These are phyloP conservation scores for Microdochium nivale DNA, from an alignment of 2,329 filamentous ascomycete genomes.

Conservation along the genomic window DNA sequence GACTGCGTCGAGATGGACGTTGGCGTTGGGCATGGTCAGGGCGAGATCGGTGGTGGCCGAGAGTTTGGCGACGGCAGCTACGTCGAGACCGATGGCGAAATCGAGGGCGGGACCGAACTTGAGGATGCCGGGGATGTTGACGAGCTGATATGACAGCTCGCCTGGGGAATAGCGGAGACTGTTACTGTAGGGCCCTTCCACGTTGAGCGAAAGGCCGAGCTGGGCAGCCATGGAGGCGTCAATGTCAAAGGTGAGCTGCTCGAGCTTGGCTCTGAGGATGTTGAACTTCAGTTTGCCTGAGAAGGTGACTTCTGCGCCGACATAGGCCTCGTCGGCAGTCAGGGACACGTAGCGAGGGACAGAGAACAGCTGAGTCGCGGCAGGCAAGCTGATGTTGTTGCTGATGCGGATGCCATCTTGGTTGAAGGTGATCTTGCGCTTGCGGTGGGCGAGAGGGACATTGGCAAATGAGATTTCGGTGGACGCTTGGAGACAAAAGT, in stretches of 20 bases:
- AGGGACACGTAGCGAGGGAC: constrained; percentile 22
- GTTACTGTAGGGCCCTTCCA: constrained; percentile 22
- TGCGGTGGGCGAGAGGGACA: no score
- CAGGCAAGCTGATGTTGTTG: constrained; percentile 7
- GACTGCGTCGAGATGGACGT: constrained; percentile 28
- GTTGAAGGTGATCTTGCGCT: constrained; percentile 4
- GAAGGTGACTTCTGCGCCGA: constrained; percentile 27
- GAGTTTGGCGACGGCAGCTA: constrained; percentile 23
- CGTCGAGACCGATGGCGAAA: constrained; percentile 26
- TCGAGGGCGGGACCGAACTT: constrained; percentile 25
- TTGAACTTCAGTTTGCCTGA: constrained; percentile 33
- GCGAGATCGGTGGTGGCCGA: constrained; percentile 19
- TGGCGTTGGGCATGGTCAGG: constrained; percentile 23
- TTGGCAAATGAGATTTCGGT: no score
- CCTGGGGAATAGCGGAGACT: constrained; percentile 25
- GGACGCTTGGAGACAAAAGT: constrained; percentile 10
- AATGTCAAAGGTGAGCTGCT: constrained; percentile 32
- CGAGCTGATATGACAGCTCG: constrained; percentile 24
- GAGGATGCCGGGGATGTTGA: constrained; percentile 31
- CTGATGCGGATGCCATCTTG: constrained; percentile 14
- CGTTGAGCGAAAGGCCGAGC: constrained; percentile 24
- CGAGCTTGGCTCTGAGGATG: constrained; percentile 21
- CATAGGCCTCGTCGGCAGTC: constrained; percentile 22
- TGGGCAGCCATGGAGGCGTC: constrained; percentile 26
- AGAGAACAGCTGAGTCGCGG: constrained; percentile 13